phyloP scores from a whole-genome alignment of 768 basidiomycete genomes.

The Wakefieldia striispora region DNA sequence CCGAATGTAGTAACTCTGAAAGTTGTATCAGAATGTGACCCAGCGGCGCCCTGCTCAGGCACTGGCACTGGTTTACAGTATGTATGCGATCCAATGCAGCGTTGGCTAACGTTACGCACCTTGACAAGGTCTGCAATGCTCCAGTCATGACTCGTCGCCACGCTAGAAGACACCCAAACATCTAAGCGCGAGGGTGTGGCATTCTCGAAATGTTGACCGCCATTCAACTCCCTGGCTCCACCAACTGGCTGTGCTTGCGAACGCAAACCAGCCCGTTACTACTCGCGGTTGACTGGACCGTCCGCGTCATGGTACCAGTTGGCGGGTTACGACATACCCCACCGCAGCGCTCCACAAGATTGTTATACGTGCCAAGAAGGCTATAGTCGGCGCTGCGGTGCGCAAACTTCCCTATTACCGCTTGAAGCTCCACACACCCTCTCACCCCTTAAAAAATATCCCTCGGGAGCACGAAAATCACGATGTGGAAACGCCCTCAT shows the following conservation, averaged over 20 bases:
- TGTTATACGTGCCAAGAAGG: no score
- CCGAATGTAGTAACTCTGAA: conserved; percentile 6
- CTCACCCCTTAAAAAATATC: not conserved
- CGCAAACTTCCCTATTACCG: not conserved
- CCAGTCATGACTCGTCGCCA: not conserved
- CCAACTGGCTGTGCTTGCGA: no score
- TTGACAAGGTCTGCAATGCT: no score
- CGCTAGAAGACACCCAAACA: no score
- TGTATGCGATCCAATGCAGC: no score
- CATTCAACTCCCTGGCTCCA: no score
- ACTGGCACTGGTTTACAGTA: no score
- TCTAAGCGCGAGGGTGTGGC: no score
- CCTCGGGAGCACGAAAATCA: conserved; percentile 3
- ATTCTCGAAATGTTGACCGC: no score
- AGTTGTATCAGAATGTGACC: conserved; percentile 2
- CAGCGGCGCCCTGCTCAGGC: no score
- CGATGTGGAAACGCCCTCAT: not conserved
- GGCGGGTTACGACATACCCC: conserved; percentile 1
- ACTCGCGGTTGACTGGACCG: not conserved
- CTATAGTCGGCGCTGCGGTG: no score
- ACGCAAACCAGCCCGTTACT: no score
- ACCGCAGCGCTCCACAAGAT: conserved; percentile 20
- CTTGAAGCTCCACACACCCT: not conserved
- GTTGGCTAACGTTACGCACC: not conserved
- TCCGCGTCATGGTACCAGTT: conserved; percentile 1